Evolutionary conservation across 495 filamentous ascomycete species (phyloP), one percentile per base, ranked within the genome.

Genomic region (Paragyromitra xinjiangensis): DNA sequence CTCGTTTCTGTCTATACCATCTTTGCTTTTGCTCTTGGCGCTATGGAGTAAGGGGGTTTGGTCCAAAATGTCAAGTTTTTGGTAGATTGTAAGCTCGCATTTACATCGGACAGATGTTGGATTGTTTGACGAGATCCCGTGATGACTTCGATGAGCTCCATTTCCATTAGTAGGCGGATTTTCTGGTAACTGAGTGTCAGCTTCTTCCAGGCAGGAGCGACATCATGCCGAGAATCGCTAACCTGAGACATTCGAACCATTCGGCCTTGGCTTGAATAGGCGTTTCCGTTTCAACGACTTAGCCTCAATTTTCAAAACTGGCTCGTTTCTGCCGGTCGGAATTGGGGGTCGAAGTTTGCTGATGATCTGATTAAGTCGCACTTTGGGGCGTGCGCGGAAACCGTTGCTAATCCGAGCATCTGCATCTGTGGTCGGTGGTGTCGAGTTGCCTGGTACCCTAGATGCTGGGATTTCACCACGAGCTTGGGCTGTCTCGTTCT

Each of bases 281-380:
- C 61, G 55, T 50, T 68, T 82, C 34, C 80, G 80, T 61, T 58
- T 79, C 42, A 82, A 44, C 9, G 63, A 45, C 29, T 51, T 82
- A 14, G 48, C 69, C 37, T 82, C 80, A 40, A 82, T 82, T 48
- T 82, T 82, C n/a, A 82, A 37, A 22, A 75, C 56, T 29, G 80
- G 70, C 44, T 82, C 80, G 39, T 68, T 26, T 45, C 37, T 69
- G 39, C 80, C 79, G 8, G 51, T 71, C 16, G 78, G 64, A 64
- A 80, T 66, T 65, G 71, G 51, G 37, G 78, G 78, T 48, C 78
- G 79, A 26, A 80, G 66, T 78, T 69, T 75, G 39, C 65, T 70
- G 55, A 80, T 70, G 29, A 80, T 67, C 11, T 80, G 70, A 50
- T 70, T 56, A 51, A 80, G 69, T 39, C 65, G 62, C 40, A 69